phyloP scores from a whole-genome alignment of 108 stramenopile genomes.

The Conticribra weissflogii region DNA sequence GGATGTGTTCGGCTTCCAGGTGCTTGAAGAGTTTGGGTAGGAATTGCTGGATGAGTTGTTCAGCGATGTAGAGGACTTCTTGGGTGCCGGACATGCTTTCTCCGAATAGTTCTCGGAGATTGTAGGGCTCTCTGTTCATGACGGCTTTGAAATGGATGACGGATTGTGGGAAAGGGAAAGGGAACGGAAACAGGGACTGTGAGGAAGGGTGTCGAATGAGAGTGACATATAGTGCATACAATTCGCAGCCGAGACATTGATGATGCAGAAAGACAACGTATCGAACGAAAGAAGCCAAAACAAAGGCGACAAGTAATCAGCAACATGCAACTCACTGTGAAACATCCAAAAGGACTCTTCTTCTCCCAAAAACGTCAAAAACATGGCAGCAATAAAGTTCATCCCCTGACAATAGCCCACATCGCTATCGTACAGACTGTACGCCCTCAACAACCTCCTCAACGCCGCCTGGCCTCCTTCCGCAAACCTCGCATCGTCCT shows the following conservation, averaged over 20 bases:
- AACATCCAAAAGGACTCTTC: conserved; percentile 89
- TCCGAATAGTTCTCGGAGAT: conserved; percentile 72
- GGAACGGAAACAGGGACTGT: not conserved
- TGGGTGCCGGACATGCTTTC: conserved; percentile 81
- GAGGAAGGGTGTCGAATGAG: too few species aligned
- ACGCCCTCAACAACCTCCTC: conserved; percentile 77
- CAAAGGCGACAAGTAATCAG: too few species aligned
- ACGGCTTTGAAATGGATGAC: conserved; percentile 34
- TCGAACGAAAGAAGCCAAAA: not conserved
- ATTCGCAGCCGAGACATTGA: too few species aligned
- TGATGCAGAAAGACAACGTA: too few species aligned
- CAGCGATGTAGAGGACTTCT: conserved; percentile 83
- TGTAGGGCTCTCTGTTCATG: conserved; percentile 77
- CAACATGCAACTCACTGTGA: conserved; percentile 52
- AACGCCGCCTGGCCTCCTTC: conserved; percentile 75
- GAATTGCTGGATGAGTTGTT: conserved; percentile 79
- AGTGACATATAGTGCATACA: too few species aligned
- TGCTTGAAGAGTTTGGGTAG: conserved; percentile 79
- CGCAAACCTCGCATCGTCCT: not conserved
- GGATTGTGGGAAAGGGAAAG: too few species aligned
- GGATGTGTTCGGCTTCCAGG: conserved; percentile 82
- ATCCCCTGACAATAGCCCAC: conserved; percentile 97
- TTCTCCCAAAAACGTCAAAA: conserved; percentile 75
- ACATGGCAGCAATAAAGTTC: conserved; percentile 93
- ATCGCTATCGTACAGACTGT: conserved; percentile 82